phyloP scores from a whole-genome alignment of 2,329 filamentous ascomycete species.

The Colletotrichum gigasporum region DNA sequence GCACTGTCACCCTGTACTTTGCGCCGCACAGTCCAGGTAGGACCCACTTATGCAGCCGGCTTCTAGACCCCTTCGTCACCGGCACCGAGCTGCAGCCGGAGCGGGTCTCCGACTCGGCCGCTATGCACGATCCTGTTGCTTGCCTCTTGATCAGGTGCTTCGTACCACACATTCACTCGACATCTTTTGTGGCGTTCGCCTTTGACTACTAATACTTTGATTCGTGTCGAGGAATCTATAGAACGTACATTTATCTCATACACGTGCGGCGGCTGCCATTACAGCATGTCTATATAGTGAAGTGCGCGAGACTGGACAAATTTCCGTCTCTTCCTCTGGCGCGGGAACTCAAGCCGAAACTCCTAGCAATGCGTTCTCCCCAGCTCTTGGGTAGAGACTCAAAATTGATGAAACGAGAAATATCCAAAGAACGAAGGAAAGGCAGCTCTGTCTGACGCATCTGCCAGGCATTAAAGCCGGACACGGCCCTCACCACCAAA shows the following conservation, averaged over 20 bases:
- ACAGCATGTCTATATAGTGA: slow-evolving; percentile 17
- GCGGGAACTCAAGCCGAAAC: slow-evolving; percentile 30
- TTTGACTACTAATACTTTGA: background rate
- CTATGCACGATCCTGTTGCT: background rate
- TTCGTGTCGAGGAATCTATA: slow-evolving; percentile 14
- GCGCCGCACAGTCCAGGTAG: slow-evolving; percentile 1
- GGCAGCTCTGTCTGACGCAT: background rate
- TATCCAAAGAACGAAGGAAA: slow-evolving; percentile 9
- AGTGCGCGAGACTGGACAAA: background rate
- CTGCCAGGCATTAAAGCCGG: slow-evolving; percentile 16
- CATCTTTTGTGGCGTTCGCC: no score
- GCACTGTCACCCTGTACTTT: background rate
- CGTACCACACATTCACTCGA: no score
- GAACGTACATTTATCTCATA: slow-evolving; percentile 13
- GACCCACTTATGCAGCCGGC: slow-evolving; percentile 3
- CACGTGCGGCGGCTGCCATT: background rate
- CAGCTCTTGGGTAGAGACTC: slow-evolving; percentile 35
- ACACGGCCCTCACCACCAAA: slow-evolving; percentile 59
- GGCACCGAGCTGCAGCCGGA: slow-evolving; percentile 8
- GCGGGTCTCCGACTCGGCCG: background rate
- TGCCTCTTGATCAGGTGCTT: background rate
- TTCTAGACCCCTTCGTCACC: background rate
- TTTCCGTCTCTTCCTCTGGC: slow-evolving; percentile 5
- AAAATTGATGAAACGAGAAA: slow-evolving; percentile 16
- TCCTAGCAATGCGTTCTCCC: slow-evolving; percentile 32